Percentiles rank a stretch among this genome's conserved stretches.
Evolutionary conservation across 176 grass and related monocot species (phyloP).

Genomic region (Carex myosuroides): DNA sequence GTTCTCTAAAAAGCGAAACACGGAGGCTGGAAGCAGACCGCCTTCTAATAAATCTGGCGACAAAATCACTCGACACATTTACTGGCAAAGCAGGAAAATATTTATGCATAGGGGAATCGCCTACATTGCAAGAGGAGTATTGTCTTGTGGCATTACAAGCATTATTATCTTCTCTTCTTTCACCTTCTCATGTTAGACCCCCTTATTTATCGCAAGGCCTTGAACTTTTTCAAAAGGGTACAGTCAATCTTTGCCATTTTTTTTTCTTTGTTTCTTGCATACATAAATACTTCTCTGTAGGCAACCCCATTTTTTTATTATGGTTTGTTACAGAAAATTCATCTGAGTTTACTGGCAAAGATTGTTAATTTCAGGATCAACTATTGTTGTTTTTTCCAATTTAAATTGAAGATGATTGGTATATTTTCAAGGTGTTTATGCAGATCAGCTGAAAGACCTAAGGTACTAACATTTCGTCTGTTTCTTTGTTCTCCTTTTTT

Average conservation of each 20-base stretch:
- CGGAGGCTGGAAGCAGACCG: constrained; percentile 57
- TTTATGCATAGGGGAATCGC: constrained; percentile 28
- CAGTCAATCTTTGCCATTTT: neutral
- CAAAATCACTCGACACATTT: constrained; percentile 37
- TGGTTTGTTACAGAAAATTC: neutral
- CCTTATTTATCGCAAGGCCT: constrained; percentile 66
- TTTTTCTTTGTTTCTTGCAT: neutral
- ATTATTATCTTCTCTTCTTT: constrained; percentile 72
- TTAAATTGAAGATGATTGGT: neutral
- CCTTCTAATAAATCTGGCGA: constrained; percentile 70
- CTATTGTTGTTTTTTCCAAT: neutral
- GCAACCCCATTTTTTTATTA: neutral
- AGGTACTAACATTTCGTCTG: neutral
- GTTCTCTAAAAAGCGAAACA: constrained; percentile 43
- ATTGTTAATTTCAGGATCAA: neutral
- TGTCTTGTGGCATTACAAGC: constrained; percentile 60
- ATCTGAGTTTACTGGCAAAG: neutral
- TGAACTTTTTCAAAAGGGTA: constrained; percentile 83
- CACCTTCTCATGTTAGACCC: constrained; percentile 44
- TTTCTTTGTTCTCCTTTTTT: constrained; percentile 19
- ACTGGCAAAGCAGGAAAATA: constrained; percentile 28
- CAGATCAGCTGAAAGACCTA: neutral
- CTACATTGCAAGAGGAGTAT: constrained; percentile 31
- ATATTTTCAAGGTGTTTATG: neutral
- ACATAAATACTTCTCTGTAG: neutral